phyloP scores from a whole-genome alignment of 371 early-diverging fungal genomes.

The Capillidium heterosporum region DNA sequence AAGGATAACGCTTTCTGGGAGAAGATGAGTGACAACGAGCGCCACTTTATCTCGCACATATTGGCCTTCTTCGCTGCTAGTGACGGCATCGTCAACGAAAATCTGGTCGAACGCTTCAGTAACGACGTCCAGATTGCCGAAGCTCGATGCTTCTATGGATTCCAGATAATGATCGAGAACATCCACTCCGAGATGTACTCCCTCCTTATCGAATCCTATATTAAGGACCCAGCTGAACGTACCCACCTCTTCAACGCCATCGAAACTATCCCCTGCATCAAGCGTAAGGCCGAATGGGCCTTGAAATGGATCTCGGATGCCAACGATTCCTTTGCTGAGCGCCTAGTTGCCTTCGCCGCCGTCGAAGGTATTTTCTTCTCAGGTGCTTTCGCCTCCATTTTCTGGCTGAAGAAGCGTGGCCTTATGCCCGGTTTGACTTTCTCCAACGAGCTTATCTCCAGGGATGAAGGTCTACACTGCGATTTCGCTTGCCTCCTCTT shows the following conservation, averaged over 20 bases:
- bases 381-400: constrained; percentile 98
- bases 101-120: constrained; percentile 91
- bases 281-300: constrained; percentile 98
- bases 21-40: constrained; percentile 80
- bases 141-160: constrained; percentile 97
- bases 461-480: constrained; percentile 99
- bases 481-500: constrained; percentile 99
- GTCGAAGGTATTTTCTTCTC: constrained; percentile 99
- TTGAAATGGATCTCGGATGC: constrained; percentile 86
- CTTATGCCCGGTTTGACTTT: constrained; percentile 99
- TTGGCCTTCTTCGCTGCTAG: constrained; percentile 99
- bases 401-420: constrained; percentile 99
- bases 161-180: constrained; percentile 99
- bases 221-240: constrained; percentile 79
- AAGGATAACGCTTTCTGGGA: constrained; percentile 93
- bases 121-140: constrained; percentile 97
- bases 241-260: constrained; percentile 91
- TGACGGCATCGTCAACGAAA: constrained; percentile 99
- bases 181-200: constrained; percentile 99
- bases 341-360: constrained; percentile 97
- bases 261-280: constrained; percentile 93
- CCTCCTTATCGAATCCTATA: constrained; percentile 95
- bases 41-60: constrained; percentile 91
- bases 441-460: constrained; percentile 97
- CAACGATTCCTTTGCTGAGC: constrained; percentile 79